Evolutionary conservation across 1,139 yeast species (phyloP), one percentile per base, ranked within the genome.

Genomic region (Diutina ranongensis): DNA sequence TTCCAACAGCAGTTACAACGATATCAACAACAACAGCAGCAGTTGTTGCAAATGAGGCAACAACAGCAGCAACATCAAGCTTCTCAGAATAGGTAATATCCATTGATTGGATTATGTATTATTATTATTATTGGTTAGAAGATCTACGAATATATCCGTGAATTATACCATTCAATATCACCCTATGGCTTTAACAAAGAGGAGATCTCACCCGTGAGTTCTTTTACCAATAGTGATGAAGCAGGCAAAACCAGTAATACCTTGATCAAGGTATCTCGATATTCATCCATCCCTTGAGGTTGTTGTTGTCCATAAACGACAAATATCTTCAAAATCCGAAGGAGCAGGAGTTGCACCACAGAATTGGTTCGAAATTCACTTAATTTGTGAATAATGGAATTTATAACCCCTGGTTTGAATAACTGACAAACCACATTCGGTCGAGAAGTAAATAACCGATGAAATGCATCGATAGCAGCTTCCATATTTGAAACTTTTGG

Each of bases 1-100:
- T 72, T 73, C 56, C 79, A 74, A 51, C 79, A 75, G 49, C 80
- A 67, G 50, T 58, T 68, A 46, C 56, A 67, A 57, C 69, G 68
- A 52, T 59, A 65, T 50, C 77, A 69, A 51, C 73, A 68, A 50
- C 71, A 66, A 20, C 42, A 38, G 21, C 42, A 38, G 32, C 42
- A 38, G 21, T 22, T 38, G 42, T 8, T 25, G 20, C 32, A 22
- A 13, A n/a, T 25, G 32, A 18, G 42, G 8, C 42, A 38, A 25
- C 42, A 38, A 27, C 40, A 36, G 27, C 28, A 15, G 10, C 38
- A 20, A 12, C 38, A 20, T 8, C 40, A 21, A 18, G 27, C 28
- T 18, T 19, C 28, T 3, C 40, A 13, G 13, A 21, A 4, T 5
- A 9, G 13, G 15, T 12, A 35, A 12, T 20, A 2, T 22, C 40